A percentile compares a stretch with the other conserved stretches of the same genome.
phyloP scores from a whole-genome alignment of 2,329 filamentous ascomycete species.

The Aureobasidium namibiae region DNA sequence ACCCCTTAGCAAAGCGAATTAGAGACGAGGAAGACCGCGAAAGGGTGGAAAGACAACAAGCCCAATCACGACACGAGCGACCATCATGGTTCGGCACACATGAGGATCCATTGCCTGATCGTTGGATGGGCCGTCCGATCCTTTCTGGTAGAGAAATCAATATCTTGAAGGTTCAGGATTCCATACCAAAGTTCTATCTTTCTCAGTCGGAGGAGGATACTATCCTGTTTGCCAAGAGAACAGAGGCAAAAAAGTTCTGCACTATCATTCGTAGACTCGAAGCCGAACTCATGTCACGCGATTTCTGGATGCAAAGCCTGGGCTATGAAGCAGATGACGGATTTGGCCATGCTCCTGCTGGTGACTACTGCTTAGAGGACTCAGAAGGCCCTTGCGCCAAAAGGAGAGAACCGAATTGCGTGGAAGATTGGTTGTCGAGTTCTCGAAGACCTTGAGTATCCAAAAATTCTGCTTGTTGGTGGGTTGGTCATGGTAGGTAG shows the following conservation, averaged over 20 bases:
- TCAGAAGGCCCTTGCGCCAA: too few relatives aligned
- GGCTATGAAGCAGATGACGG: background rate
- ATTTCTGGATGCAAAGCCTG: conserved; percentile 4
- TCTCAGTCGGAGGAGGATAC: background rate
- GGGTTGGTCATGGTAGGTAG: too few relatives aligned
- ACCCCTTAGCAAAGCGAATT: background rate
- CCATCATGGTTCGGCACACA: background rate
- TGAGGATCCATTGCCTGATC: background rate
- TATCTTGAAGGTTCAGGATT: background rate
- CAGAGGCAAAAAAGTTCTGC: background rate
- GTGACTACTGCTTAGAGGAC: background rate
- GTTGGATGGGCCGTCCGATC: conserved; percentile 2
- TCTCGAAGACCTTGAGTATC: too few relatives aligned
- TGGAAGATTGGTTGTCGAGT: too few relatives aligned
- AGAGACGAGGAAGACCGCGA: background rate
- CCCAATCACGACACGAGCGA: background rate
- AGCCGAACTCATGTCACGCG: background rate
- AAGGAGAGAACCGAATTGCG: too few relatives aligned
- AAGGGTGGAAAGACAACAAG: background rate
- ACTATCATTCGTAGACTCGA: background rate
- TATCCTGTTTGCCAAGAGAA: background rate
- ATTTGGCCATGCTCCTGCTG: background rate
- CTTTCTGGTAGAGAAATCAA: background rate
- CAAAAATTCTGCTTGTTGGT: too few relatives aligned
- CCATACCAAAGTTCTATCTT: background rate